These are phyloP conservation scores for Lactuca saligna DNA, from an alignment of 129 eudicot species.

Conservation along the genomic window DNA sequence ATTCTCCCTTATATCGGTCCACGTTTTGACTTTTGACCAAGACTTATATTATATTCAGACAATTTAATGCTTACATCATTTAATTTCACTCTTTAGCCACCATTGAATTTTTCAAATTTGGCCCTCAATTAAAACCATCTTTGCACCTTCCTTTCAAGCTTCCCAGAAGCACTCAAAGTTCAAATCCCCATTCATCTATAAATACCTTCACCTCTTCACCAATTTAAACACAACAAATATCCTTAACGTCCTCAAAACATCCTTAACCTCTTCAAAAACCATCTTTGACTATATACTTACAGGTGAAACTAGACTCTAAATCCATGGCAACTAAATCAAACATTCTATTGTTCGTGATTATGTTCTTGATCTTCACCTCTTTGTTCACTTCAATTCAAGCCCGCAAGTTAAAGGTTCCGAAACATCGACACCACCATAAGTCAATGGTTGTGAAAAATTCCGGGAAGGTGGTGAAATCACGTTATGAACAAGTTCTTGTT, in stretches of 20 bases:
- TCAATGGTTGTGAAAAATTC: neutral
- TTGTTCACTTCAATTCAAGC: slow-evolving; percentile 25
- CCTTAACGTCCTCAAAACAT: slow-evolving; percentile 12
- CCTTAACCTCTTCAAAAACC: slow-evolving; percentile 10
- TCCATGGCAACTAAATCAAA: slow-evolving; percentile 35
- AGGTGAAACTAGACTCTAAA: slow-evolving; percentile 18
- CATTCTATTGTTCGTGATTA: slow-evolving; percentile 23
- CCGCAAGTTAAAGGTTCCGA: slow-evolving; percentile 22
- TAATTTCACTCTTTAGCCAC: slow-evolving; percentile 20
- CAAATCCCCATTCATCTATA: slow-evolving; percentile 25
- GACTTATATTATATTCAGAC: slow-evolving; percentile 7
- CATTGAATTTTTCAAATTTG: slow-evolving; percentile 21
- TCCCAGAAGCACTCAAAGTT: slow-evolving; percentile 25
- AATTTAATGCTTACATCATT: slow-evolving; percentile 10
- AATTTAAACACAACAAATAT: slow-evolving; percentile 9
- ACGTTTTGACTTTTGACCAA: slow-evolving; percentile 25
- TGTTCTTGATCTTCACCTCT: slow-evolving; percentile 36
- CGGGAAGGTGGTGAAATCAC: neutral
- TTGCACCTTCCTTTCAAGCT: slow-evolving; percentile 38
- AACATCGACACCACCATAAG: slow-evolving; percentile 23
- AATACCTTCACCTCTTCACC: slow-evolving; percentile 8
- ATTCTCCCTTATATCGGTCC: slow-evolving; percentile 10
- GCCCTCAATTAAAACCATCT: slow-evolving; percentile 33
- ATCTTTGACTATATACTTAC: neutral
- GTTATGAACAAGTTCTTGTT: slow-evolving; percentile 34